Base-by-base conservation (phyloP, 176 grass and related monocot genomes). In the Canna indica region DNA sequence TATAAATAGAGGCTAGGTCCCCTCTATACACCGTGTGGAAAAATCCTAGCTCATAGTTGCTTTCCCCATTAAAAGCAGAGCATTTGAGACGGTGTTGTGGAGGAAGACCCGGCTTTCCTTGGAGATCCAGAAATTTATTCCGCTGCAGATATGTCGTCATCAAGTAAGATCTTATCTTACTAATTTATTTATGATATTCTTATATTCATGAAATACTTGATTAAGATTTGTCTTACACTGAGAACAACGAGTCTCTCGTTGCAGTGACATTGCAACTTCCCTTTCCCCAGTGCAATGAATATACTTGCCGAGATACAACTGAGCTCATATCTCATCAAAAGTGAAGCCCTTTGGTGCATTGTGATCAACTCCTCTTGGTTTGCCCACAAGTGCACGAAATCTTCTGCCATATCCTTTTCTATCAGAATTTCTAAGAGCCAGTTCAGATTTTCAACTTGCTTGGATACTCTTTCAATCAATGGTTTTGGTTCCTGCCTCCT, bases 341-440 rank as follows among this genome's bases (percentile, higher is more conserved):
- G 82, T 12, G 93, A 97, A 25, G 83, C 86, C 59, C 41, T 77
- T 27, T 75, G 69, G 0, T 92, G 86, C 84, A 87, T 81, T n/a
- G 53, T 80, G 27, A 87, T 76, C 32, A 97, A 77, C 44, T 85
- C 69, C 0, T 79, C 88, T 81, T 97, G 93, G n/a, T 48, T 77
- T 33, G 77, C 93, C 93, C 93, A 97, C 78, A 97, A 7, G 13
- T 77, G 62, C 1, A 90, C 84, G 28, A 92, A 92, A 20, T 85
- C 82, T 81, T 92, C 93, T n/a, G 93, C 88, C 77, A 92, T 92
- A 1, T 90, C 80, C 58, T 83, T 85, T 54, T 87, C 81, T 15
- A 87, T 56, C 32, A 97, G 82, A 46, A 97, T 92, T 69, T 97
- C 80, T 0, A 97, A 78, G 28, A 97, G 73, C 93, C 93, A 97